phyloP scores from a whole-genome alignment of 257 asterid genomes.

The Nicotiana undulata region DNA sequence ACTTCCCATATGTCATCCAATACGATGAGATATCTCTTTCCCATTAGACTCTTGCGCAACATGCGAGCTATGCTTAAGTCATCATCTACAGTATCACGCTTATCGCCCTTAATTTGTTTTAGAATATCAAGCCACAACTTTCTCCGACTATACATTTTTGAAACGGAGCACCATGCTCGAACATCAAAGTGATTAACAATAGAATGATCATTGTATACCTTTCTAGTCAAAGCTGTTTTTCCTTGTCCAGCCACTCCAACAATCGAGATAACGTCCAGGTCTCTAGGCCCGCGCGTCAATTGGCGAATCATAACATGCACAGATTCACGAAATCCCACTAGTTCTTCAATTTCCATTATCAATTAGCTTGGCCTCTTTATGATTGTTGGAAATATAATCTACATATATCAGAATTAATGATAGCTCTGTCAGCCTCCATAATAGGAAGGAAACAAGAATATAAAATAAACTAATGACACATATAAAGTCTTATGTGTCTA shows the following conservation, averaged over 20 bases:
- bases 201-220: background rate
- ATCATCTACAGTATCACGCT: background rate
- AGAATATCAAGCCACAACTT: background rate
- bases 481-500: too few species aligned
- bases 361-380: background rate
- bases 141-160: background rate
- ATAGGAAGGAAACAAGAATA: background rate
- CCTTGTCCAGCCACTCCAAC: conserved; percentile 17
- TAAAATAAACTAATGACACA: too few species aligned
- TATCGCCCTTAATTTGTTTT: background rate
- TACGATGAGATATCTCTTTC: background rate
- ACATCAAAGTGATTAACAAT: background rate
- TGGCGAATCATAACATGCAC: too few species aligned
- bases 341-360: background rate
- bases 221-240: conserved; percentile 11
- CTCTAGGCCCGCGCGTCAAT: too few species aligned
- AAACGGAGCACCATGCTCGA: conserved; percentile 14
- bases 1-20: conserved; percentile 1
- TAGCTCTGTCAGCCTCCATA: background rate
- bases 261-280: background rate
- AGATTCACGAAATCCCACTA: too few species aligned
- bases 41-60: background rate
- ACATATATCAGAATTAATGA: background rate
- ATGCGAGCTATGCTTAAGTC: background rate
- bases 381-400: background rate